These are phyloP conservation scores for Aspergillus steynii DNA, from an alignment of 495 filamentous ascomycete genomes.

Conservation along the genomic window DNA sequence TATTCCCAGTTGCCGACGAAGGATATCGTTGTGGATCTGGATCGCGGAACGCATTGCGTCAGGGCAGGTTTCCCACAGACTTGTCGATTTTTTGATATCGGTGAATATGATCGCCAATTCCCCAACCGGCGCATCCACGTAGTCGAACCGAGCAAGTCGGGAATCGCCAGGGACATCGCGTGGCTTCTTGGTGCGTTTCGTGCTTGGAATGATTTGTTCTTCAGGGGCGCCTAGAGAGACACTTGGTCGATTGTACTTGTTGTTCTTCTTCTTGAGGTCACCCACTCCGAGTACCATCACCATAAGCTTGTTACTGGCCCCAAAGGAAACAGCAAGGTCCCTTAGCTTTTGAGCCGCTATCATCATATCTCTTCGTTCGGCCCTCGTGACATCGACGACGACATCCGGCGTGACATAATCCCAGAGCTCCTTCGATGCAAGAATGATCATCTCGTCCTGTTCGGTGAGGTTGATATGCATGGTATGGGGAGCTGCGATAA, in stretches of 20 bases:
- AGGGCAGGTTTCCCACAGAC: constrained; percentile 94
- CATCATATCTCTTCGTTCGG: constrained; percentile 87
- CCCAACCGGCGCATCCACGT: constrained; percentile 86
- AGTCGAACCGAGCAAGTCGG: constrained; percentile 78
- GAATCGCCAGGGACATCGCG: constrained; percentile 77
- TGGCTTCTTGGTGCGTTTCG: constrained; percentile 61
- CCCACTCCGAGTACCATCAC: constrained; percentile 95
- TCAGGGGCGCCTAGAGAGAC: constrained; percentile 75
- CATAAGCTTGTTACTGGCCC: constrained; percentile 92
- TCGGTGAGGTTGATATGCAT: constrained; percentile 77
- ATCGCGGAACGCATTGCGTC: constrained; percentile 94
- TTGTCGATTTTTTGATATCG: constrained; percentile 98
- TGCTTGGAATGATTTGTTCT: constrained; percentile 64
- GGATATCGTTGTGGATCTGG: constrained; percentile 91
- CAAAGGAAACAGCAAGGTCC: constrained; percentile 94
- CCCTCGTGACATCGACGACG: constrained; percentile 86
- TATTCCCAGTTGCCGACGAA: constrained; percentile 88
- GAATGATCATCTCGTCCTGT: constrained; percentile 88
- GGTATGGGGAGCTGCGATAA: constrained; percentile 89
- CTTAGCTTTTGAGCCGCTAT: constrained; percentile 92
- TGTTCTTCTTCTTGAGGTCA: constrained; percentile 80
- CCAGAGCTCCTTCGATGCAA: constrained; percentile 93
- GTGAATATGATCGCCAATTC: constrained; percentile 95
- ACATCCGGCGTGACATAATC: constrained; percentile 86
- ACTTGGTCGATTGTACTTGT: constrained; percentile 68